phyloP scores from a whole-genome alignment of 306 rosid species.

The Calophaca sinica region DNA sequence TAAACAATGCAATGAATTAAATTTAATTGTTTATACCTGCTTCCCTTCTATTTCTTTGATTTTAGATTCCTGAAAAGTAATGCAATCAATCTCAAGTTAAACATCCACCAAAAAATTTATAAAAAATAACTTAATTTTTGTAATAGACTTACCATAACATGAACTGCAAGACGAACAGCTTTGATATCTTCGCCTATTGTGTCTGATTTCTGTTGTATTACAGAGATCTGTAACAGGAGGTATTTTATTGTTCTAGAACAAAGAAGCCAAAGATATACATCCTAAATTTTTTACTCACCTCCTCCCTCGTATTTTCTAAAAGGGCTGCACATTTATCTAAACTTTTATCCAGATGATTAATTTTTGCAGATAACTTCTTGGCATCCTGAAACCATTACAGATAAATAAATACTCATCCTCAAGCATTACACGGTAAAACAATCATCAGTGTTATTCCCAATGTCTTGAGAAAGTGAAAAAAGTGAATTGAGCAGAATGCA shows the following conservation, averaged over 20 bases:
- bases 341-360: slow-evolving; percentile 61
- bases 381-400: slow-evolving; percentile 65
- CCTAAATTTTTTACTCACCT: slow-evolving; percentile 54
- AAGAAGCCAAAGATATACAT: slow-evolving; percentile 4
- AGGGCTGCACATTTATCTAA: slow-evolving; percentile 64
- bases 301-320: slow-evolving; percentile 55
- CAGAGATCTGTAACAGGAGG: slow-evolving; percentile 62
- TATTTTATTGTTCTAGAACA: slow-evolving; percentile 2
- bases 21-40: slow-evolving; percentile 64
- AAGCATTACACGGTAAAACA: slow-evolving; percentile 12
- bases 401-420: slow-evolving; percentile 24
- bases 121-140: slow-evolving; percentile 13
- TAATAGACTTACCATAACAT: slow-evolving; percentile 63
- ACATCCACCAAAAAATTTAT: slow-evolving; percentile 13
- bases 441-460: slow-evolving; percentile 11
- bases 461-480: slow-evolving; percentile 29
- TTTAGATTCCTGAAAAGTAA: slow-evolving; percentile 68
- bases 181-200: slow-evolving; percentile 54
- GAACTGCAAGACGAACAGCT: slow-evolving; percentile 61
- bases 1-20: slow-evolving; percentile 8
- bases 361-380: slow-evolving; percentile 64
- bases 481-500: slow-evolving; percentile 28
- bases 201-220: slow-evolving; percentile 57
- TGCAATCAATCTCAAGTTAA: slow-evolving; percentile 41
- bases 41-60: slow-evolving; percentile 74